Base-by-base conservation (phyloP, 2,329 filamentous ascomycete species). In the Neurospora sp. region DNA sequence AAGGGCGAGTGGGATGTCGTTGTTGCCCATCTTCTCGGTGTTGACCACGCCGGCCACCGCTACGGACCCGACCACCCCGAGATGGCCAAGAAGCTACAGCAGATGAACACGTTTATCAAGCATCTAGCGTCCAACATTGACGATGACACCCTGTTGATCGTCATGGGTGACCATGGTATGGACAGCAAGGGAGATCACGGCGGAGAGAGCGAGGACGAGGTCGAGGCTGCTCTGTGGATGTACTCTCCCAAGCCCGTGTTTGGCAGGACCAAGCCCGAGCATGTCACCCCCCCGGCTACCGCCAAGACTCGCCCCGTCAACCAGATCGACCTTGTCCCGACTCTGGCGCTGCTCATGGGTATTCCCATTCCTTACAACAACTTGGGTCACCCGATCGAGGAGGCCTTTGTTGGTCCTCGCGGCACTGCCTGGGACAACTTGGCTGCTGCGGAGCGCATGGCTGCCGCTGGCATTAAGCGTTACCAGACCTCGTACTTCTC, bases 81-180 rank as follows among this genome's bases (percentile, higher is more conserved):
- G 69, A 99, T 98, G 95, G 89, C 88, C 33, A 88, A 90, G 10
- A 99, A 99, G 81, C 82, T 98, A 74, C 87, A 88, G 73, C 93
- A 99, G 81, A 99, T 99, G 95, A 89, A 99, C 76, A 81, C 79
- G 0, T 90, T 97, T 38, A 84, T 98, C 70, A 87, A 89, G 62
- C 85, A 90, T 36, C 84, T 98, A 69, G 89, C 92, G 3, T 83
- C 86, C 0, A 83, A 83, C 3, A 83, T 99, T 19, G 95, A 97
- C 75, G 91, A 97, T 68, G 83, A 92, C 69, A 99, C 96, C 0
- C 83, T 99, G 28, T 83, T 99, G 41, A 89, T 99, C 23, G 92
- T 99, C 15, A 97, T 99, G 93, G 96, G 96, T n/a, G 96, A 99
- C 78, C 96, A 99, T 77, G 96, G 96, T 11, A 99, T 99, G 96